phyloP scores from a whole-genome alignment of 2,329 filamentous ascomycete genomes.

The Talaromyces sp. region DNA sequence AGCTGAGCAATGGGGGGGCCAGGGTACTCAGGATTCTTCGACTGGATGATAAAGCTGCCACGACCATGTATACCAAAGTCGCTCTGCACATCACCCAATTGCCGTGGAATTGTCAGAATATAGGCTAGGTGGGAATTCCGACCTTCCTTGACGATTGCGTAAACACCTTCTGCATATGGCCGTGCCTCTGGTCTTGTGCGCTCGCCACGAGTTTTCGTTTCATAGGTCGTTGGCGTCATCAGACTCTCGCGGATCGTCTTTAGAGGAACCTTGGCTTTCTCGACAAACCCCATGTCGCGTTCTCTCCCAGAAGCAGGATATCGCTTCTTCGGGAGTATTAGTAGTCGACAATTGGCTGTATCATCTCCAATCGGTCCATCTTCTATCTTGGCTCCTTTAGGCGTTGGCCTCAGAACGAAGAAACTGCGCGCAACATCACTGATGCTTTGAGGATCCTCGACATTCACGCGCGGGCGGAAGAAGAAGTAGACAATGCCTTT shows the following conservation, averaged over 20 bases:
- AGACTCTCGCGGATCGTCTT: conserved; percentile 71
- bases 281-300: conserved; percentile 77
- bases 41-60: conserved; percentile 75
- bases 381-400: conserved; percentile 65
- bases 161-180: conserved; percentile 81
- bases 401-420: conserved; percentile 74
- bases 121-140: conserved; percentile 76
- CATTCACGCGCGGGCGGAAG: conserved; percentile 71
- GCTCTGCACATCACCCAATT: conserved; percentile 69
- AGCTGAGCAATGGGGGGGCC: conserved; percentile 64
- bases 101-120: conserved; percentile 69
- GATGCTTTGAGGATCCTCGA: conserved; percentile 67
- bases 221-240: conserved; percentile 65
- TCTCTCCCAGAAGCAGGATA: conserved; percentile 69
- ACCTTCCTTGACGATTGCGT: conserved; percentile 72
- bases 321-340: conserved; percentile 81
- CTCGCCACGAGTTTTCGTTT: conserved; percentile 71
- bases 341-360: conserved; percentile 65
- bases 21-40: conserved; percentile 73
- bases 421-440: conserved; percentile 74
- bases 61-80: conserved; percentile 69
- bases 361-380: conserved; percentile 56
- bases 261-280: conserved; percentile 67
- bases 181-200: conserved; percentile 68
- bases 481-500: conserved; percentile 94